These are phyloP conservation scores for Cladosporium phlei DNA, from an alignment of 2,329 filamentous ascomycete genomes.

Conservation along the genomic window DNA sequence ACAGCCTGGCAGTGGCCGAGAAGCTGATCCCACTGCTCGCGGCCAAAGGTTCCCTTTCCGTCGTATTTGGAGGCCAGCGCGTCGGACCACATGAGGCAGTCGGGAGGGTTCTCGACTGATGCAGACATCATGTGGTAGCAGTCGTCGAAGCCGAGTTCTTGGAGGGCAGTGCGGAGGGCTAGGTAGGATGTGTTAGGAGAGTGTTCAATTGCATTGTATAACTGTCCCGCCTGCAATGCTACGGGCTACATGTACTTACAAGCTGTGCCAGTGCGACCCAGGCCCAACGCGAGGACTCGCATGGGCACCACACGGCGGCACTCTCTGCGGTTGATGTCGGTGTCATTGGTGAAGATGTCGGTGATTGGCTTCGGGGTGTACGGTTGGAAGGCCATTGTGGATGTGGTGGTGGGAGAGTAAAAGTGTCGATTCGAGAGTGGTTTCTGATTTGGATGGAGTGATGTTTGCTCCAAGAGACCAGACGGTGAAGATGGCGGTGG, in stretches of 20 bases:
- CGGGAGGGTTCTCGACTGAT: conserved; percentile 63
- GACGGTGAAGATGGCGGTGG: background rate
- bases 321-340: conserved; percentile 62
- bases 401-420: background rate
- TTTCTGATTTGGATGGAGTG: too few relatives aligned
- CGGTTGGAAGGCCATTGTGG: conserved; percentile 36
- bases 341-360: conserved; percentile 61
- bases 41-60: conserved; percentile 57
- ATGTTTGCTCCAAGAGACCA: too few relatives aligned
- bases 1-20: conserved; percentile 62
- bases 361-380: conserved; percentile 49
- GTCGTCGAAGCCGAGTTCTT: conserved; percentile 62
- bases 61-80: conserved; percentile 61
- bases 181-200: background rate
- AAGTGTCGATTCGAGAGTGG: background rate
- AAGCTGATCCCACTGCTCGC: conserved; percentile 65
- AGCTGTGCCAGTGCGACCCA: conserved; percentile 66
- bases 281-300: conserved; percentile 65
- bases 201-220: too few relatives aligned
- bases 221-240: too few relatives aligned
- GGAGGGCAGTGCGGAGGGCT: conserved; percentile 62
- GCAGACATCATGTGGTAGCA: conserved; percentile 72
- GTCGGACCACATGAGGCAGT: conserved; percentile 66
- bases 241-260: too few relatives aligned
- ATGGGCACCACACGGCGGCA: conserved; percentile 65